Base-by-base conservation (phyloP, 371 early-diverging fungal species). In the Mucor racemosus region DNA sequence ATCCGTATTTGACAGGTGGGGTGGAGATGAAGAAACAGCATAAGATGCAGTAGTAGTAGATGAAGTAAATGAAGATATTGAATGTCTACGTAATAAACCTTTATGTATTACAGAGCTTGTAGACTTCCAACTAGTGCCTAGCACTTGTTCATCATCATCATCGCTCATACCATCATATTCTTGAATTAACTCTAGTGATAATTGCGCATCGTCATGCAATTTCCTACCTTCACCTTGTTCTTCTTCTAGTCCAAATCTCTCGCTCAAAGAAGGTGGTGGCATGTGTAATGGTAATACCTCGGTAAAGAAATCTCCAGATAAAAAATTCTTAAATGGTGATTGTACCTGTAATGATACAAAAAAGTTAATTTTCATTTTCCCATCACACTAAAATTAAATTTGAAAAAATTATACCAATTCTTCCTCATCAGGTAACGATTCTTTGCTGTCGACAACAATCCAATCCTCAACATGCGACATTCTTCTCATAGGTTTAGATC, bases 361-460 rank as follows among this genome's bases (percentile, higher is more conserved):
- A 11, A 11, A 17, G 9, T 53, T 53, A 53, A 46, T 60, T 42
- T 35, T 61, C 17, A 46, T 42, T 46, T 61, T 35, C 19, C 42
- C 26, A 48, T 48, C 46, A 19, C 36, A 56, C 19, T 34, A 15
- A 56, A 48, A 59, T 6, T 13, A 5, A 13, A 41, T 1, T 4
- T 50, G 26, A 9, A 15, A 19, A 13, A 46, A 17, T 17, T 31
- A 44, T 64, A 64, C 48, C 72, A 82, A 44, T 62, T 82, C 83
- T 50, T 80, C 77, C 74, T 82, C 83, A 64, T 82, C 83, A 40
- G 83, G 83, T 33, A 82, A 56, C 62, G 73, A 73, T 67, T 82
- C 83, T 70, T 82, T 82, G 68, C 83, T 82, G 58, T 82, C 83
- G 36, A 82, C 80, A 13, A 68, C 75, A 46, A 82, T 69, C 83